These are phyloP conservation scores for Fusarium miscanthi DNA, from an alignment of 2,329 filamentous ascomycete genomes.

Conservation along the genomic window DNA sequence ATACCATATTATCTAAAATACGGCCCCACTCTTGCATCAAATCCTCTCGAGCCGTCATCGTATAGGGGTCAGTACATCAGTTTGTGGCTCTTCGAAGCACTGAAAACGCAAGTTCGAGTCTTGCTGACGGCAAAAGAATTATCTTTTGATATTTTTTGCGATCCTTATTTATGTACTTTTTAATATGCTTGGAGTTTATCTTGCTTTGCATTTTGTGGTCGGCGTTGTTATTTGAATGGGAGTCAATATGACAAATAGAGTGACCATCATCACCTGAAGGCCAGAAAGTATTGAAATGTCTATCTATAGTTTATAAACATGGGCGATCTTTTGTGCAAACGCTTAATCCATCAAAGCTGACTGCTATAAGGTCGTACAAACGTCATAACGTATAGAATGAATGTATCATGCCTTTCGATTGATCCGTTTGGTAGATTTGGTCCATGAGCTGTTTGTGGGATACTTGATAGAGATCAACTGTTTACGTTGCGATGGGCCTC, in stretches of 20 bases:
- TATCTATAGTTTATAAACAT: too few relatives aligned
- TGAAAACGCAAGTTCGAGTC: constrained; percentile 42
- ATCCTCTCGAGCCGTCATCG: constrained; percentile 28
- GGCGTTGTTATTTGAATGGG: background rate
- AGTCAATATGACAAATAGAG: background rate
- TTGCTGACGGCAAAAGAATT: constrained; percentile 33
- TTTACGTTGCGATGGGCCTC: background rate
- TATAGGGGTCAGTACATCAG: constrained; percentile 42
- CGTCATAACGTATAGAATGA: background rate
- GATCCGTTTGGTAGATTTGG: background rate
- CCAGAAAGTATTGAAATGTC: too few relatives aligned
- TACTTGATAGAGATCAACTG: background rate
- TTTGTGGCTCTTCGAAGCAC: constrained; percentile 37
- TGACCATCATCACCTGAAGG: too few relatives aligned
- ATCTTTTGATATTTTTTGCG: constrained; percentile 2
- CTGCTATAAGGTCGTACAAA: too few relatives aligned
- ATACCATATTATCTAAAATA: fast-evolving
- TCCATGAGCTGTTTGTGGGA: background rate
- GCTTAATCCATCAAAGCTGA: background rate
- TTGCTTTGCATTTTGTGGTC: background rate
- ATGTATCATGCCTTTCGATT: background rate
- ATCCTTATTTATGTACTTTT: fast-evolving
- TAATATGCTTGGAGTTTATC: background rate
- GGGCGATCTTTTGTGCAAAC: background rate
- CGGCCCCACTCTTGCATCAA: background rate